Evolutionary conservation across 306 rosid genomes (phyloP), one percentile per base, ranked within the genome.

Genomic region (Sophora flavescens): DNA sequence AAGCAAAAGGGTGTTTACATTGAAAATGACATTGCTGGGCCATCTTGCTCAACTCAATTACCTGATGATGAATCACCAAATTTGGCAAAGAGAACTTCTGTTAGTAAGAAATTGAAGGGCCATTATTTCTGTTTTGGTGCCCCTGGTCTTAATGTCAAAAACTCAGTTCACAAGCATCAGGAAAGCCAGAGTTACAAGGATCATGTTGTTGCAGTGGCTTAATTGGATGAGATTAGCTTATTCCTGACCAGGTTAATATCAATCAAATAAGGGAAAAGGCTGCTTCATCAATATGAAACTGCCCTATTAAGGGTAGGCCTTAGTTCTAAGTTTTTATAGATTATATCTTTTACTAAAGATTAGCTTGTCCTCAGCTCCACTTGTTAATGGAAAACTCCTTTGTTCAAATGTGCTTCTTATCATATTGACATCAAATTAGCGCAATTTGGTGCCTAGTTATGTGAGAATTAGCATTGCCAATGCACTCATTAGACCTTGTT

Each of bases 81-180:
- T 48, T 50, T 82, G 69, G 39, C 18, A 0, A 89, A 87, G 72
- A 80, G 84, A 85, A 60, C 72, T 71, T 61, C 84, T 17, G 70
- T 70, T 26, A 54, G 83, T 17, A 89, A 60, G 68, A 92, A 85
- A 69, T 41, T 78, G 63, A 92, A 77, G 85, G 91, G 94, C 48
- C 93, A 87, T 57, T 93, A 93, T 70, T 87, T 95, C 86, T 95
- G 98, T 64, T 95, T 92, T 67, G 97, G 96, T 52, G 84, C 87
- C 51, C 75, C 88, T 17, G 91, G 96, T 26, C 80, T 86, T 52
- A 74, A 78, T 47, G 91, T 83, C 52, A 91, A 90, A 63, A 83
- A 15, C 61, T 63, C 90, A 44, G 86, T 54, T 74, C 81, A 76
- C 78, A 89, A 83, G 86, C 89, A 81, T 62, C 86, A 77, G 3